These are phyloP conservation scores for Linnemannia hyalina DNA, from an alignment of 192 early-diverging fungal genomes.

Conservation along the genomic window DNA sequence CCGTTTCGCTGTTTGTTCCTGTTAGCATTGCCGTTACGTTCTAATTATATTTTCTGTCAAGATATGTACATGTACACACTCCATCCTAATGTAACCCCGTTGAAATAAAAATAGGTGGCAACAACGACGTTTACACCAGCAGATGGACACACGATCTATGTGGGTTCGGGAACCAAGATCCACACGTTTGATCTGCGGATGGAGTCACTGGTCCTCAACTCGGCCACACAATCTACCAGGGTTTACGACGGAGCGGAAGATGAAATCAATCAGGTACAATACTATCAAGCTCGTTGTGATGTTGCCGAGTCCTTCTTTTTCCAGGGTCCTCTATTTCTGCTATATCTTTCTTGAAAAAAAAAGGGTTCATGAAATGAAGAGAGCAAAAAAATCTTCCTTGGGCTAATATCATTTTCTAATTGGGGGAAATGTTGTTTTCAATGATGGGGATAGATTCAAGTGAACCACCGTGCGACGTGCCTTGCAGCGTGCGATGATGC, in stretches of 20 bases:
- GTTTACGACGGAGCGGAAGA: conserved; percentile 60
- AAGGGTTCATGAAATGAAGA: neutral
- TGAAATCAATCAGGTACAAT: conserved; percentile 63
- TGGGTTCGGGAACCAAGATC: conserved; percentile 42
- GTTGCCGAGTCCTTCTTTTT: neutral
- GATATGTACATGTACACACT: too few species aligned
- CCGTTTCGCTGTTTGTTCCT: neutral
- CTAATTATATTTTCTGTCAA: neutral
- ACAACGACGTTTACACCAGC: conserved; percentile 33
- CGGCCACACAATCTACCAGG: conserved; percentile 29
- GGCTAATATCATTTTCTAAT: conserved; percentile 7
- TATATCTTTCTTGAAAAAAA: neutral
- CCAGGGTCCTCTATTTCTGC: neutral
- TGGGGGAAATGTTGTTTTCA: neutral
- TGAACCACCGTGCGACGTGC: conserved; percentile 61
- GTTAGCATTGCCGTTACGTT: neutral
- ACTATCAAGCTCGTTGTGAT: neutral
- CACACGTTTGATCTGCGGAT: conserved; percentile 60
- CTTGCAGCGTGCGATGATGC: conserved; percentile 63
- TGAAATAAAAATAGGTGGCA: conserved; percentile 11
- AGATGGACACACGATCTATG: conserved; percentile 46
- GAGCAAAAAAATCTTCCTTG: neutral
- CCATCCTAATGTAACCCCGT: neutral
- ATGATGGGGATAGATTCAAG: conserved; percentile 57
- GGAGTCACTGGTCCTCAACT: conserved; percentile 48